Base-by-base conservation (phyloP, 2,329 filamentous ascomycete genomes). In the Fusarium coicis region DNA sequence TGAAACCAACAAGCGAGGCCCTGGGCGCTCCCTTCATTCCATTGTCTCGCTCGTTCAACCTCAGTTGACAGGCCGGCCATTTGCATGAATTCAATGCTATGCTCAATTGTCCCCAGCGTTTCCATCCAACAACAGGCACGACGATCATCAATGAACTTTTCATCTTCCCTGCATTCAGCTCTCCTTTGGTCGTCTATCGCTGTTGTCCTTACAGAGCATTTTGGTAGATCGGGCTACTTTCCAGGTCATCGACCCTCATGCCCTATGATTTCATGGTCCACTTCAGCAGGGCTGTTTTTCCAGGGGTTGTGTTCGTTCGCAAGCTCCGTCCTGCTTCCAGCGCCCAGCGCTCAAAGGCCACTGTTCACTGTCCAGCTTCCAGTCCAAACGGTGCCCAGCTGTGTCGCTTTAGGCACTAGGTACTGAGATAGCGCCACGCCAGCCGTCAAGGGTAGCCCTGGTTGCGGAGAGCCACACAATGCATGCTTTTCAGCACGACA, bases 201-300 rank as follows among this genome's bases (percentile, higher is more conserved):
- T 26, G 36, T 54, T 47, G 43, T 23, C 54, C 39, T 49, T 76
- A 66, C 53, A 53, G 36, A 64, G 39, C 65, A 62, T 52, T 37
- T 52, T 28, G 60, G 70, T 60, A 77, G 74, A 77, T 77, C 73
- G 74, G 74, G 63, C 49, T 72, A 63, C 53, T 54, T 59, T 74
- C 68, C 67, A 65, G 73, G 70, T 55, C 65, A 77, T 76, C 67
- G 65, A 57, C 59, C 30, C 57, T 70, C 65, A 77, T 70, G 74
- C 76, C 68, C 64, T 76, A 78, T 78, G 76, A 77, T 78, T 78
- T 78, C 74, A 78, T 78, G 66, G 65, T 69, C 76, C 76, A 76
- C 76, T 49, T 54, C 36, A 65, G 61, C 76, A 78, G 76, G 76
- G 73, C 74, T 74, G 64, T 36, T 50, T 36, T 42, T 59, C 47